A percentile compares a stretch with the other conserved stretches of the same genome.
phyloP scores from a whole-genome alignment of 345 rosid species.

The Microcos paniculata region DNA sequence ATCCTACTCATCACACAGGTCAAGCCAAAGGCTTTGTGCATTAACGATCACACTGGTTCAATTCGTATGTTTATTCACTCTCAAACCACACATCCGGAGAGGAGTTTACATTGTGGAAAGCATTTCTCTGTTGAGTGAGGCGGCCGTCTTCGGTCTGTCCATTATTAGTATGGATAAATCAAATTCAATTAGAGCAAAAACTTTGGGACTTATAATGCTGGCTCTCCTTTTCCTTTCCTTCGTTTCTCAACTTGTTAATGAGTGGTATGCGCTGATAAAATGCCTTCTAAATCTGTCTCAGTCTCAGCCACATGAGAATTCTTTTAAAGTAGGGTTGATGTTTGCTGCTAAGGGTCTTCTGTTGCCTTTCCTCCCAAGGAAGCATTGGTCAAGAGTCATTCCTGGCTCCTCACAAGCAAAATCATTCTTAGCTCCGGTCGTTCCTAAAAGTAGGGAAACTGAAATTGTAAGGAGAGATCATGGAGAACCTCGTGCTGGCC shows the following conservation, averaged over 20 bases:
- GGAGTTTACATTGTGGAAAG: constrained; percentile 44
- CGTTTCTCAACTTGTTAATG: constrained; percentile 40
- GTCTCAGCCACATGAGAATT: constrained; percentile 33
- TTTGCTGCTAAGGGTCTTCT: constrained; percentile 44
- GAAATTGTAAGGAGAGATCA: constrained; percentile 16
- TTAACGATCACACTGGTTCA: constrained; percentile 40
- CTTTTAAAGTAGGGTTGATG: constrained; percentile 37
- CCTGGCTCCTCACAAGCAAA: constrained; percentile 29
- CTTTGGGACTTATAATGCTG: constrained; percentile 36
- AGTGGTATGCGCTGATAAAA: constrained; percentile 43
- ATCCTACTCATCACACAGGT: constrained; percentile 24
- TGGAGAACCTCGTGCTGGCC: constrained; percentile 19
- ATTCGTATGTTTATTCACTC: constrained; percentile 32
- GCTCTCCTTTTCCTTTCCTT: constrained; percentile 44
- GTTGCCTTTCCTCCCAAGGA: constrained; percentile 46
- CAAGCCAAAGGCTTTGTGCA: constrained; percentile 38
- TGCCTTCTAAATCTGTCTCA: constrained; percentile 32
- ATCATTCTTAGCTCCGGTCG: constrained; percentile 33
- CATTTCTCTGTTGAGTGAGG: constrained; percentile 42
- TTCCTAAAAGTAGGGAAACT: constrained; percentile 34
- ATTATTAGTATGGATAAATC: constrained; percentile 20
- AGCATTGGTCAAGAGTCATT: constrained; percentile 37
- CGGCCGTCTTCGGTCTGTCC: constrained; percentile 36
- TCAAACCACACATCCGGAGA: constrained; percentile 43
- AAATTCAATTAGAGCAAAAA: constrained; percentile 21